Conservation (phyloP, 805 yeast genomes). For the Candida xiaguanensis region DNA sequence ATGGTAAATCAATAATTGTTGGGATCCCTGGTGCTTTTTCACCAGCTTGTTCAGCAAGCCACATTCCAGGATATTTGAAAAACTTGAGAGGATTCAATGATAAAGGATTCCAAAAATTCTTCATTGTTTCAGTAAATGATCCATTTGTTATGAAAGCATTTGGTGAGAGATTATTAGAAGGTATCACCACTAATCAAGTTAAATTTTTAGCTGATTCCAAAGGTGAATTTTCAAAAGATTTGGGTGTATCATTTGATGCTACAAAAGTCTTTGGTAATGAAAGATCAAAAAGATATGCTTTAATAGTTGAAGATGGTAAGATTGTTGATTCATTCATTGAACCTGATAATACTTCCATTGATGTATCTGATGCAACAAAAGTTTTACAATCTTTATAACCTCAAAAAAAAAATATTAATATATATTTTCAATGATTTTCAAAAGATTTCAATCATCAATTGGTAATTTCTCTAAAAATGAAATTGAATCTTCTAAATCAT, state of each 20-base stretch:
- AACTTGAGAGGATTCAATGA: constrained; percentile 48
- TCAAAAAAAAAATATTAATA: not conserved
- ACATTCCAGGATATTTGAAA: constrained; percentile 70
- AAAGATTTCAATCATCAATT: not conserved
- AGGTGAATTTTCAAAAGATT: constrained; percentile 63
- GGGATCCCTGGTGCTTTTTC: constrained; percentile 68
- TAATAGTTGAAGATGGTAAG: constrained; percentile 70
- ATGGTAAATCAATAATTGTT: constrained; percentile 32
- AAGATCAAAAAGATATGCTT: constrained; percentile 73
- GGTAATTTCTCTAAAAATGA: constrained; percentile 18
- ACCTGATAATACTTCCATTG: constrained; percentile 75
- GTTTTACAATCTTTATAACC: constrained; percentile 26
- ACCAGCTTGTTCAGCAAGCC: constrained; percentile 70
- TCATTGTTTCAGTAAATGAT: constrained; percentile 79
- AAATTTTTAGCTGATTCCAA: constrained; percentile 76
- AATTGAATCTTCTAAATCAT: constrained; percentile 32
- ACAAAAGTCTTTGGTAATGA: constrained; percentile 68
- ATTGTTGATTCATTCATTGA: constrained; percentile 67
- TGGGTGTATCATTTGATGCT: constrained; percentile 75
- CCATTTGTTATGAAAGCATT: constrained; percentile 83
- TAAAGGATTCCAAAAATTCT: constrained; percentile 63
- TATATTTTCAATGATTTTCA: no score
- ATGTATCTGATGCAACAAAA: constrained; percentile 46
- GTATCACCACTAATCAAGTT: constrained; percentile 29
- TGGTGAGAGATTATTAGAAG: constrained; percentile 43